Evolutionary conservation across 495 filamentous ascomycete species (phyloP).

Genomic region (Neurospora sp.): DNA sequence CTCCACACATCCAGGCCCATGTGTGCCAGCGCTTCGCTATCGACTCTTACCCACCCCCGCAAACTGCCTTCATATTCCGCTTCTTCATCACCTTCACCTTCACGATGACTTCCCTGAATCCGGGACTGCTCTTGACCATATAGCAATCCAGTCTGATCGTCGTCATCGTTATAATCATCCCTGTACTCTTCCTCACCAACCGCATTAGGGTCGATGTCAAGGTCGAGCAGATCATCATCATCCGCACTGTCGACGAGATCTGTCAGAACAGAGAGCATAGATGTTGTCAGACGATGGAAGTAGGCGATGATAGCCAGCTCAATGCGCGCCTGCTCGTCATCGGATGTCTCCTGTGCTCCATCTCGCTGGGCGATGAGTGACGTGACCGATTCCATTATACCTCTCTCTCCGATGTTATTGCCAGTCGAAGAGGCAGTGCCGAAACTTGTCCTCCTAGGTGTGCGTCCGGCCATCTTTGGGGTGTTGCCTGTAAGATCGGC

Average conservation of each 20-base stretch:
- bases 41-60: conserved; percentile 43
- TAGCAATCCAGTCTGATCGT: conserved; percentile 21
- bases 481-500: conserved; percentile 23
- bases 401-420: not conserved
- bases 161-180: conserved; percentile 8
- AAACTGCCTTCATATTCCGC: conserved; percentile 11
- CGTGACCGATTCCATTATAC: conserved; percentile 25
- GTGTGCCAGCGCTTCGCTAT: conserved; percentile 57
- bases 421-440: conserved; percentile 8
- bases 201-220: conserved; percentile 21
- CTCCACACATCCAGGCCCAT: conserved; percentile 91
- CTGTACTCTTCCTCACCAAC: conserved; percentile 9
- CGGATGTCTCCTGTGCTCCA: conserved; percentile 9
- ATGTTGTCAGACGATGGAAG: conserved; percentile 77
- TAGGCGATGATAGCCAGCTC: conserved; percentile 81
- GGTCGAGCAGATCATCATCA: conserved; percentile 39
- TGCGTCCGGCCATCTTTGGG: not conserved
- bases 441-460: conserved; percentile 23
- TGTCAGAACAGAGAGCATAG: conserved; percentile 58
- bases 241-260: conserved; percentile 53
- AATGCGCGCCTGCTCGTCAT: conserved; percentile 23
- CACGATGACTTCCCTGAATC: not conserved
- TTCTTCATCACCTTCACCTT: conserved; percentile 16
- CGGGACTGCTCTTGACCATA: not conserved
- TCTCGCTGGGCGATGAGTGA: conserved; percentile 23